A percentile compares a stretch with the other conserved stretches of the same genome.
Conservation (phyloP, 192 early-diverging fungal species). For the Dissophora globulifera region DNA sequence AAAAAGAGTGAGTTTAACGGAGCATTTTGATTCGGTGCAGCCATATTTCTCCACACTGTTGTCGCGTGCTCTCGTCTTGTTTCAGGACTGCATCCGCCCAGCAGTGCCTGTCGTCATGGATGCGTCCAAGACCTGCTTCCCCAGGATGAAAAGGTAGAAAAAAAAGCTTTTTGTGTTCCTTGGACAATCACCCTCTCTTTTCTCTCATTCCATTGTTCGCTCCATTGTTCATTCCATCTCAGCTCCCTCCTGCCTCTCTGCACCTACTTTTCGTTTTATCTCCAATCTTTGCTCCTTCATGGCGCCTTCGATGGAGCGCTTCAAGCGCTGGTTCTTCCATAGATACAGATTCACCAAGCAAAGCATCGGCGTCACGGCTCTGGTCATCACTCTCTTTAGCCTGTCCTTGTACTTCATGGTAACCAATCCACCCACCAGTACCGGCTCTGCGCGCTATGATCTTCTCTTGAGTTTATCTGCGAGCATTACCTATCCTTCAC, state of each 20-base stretch:
- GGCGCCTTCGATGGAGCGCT: constrained; percentile 7
- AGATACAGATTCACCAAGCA: constrained; percentile 35
- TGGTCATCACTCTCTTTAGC: constrained; percentile 24
- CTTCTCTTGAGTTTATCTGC: too few species aligned
- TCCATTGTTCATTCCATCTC: background rate
- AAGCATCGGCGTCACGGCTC: constrained; percentile 12
- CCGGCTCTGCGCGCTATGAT: too few species aligned
- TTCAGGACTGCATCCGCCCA: too few species aligned
- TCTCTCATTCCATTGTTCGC: background rate
- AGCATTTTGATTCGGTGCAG: too few species aligned
- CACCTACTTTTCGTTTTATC: too few species aligned
- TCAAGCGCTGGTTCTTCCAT: constrained; percentile 16
- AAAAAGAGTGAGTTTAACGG: too few species aligned
- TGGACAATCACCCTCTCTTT: background rate
- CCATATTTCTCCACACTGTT: too few species aligned
- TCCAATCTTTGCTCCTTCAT: constrained; percentile 1
- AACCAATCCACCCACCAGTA: background rate
- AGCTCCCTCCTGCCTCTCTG: background rate
- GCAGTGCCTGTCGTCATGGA: too few species aligned
- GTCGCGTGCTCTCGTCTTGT: too few species aligned
- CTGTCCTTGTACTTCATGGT: constrained; percentile 51
- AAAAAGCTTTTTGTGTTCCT: background rate
- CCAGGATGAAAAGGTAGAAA: too few species aligned
- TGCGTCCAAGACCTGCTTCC: too few species aligned
- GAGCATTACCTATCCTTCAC: too few species aligned